Percentiles rank a stretch among this genome's conserved stretches.
These are phyloP conservation scores for Xylariaceae sp. DNA, from an alignment of 2,329 filamentous ascomycete genomes.

Conservation along the genomic window DNA sequence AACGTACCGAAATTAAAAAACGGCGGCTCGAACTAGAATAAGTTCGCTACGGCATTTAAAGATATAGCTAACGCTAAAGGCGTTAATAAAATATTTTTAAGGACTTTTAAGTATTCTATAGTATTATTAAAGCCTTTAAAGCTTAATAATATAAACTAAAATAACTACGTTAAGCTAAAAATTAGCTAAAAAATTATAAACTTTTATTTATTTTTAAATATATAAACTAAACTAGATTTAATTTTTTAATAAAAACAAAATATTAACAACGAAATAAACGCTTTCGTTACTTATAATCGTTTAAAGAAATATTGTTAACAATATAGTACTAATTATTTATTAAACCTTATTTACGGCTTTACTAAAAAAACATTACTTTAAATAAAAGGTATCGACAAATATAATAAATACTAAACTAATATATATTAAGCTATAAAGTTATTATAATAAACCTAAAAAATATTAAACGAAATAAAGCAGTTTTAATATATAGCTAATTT, in stretches of 20 bases:
- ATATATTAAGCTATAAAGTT: too few relatives aligned
- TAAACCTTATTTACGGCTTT: not conserved
- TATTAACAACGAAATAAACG: not conserved
- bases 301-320: not conserved
- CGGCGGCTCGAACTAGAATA: not conserved
- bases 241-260: not conserved
- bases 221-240: not conserved
- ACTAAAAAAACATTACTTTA: not conserved
- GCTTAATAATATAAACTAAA: not conserved
- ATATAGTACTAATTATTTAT: not conserved
- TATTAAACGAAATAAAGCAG: not conserved
- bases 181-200: not conserved
- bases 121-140: not conserved
- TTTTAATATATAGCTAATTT: not conserved
- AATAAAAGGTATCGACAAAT: not conserved
- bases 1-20: not conserved
- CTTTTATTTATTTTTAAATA: not conserved
- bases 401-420: not conserved
- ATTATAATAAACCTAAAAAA: not conserved
- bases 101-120: not conserved
- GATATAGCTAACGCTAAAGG: not conserved
- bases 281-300: not conserved
- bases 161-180: not conserved
- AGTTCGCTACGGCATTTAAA: not conserved
- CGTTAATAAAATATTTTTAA: not conserved